Conservation (phyloP, 768 basidiomycete species). For the Rhizopogon vinicolor region DNA sequence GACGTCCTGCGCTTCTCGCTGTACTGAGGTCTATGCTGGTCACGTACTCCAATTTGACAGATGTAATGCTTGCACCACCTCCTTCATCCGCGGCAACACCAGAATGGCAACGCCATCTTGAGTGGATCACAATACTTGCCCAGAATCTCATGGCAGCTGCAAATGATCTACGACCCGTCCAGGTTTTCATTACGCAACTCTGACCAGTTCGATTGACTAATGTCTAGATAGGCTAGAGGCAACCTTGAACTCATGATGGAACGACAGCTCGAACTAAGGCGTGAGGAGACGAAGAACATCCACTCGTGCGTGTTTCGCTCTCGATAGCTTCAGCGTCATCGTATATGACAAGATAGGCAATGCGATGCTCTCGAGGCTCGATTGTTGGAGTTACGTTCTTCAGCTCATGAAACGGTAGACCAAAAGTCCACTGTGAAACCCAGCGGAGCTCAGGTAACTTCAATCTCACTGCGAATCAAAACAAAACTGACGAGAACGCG, state of each 20-base stretch:
- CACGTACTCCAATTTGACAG: slow-evolving; percentile 71
- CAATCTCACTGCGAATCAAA: not conserved
- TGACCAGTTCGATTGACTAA: not conserved
- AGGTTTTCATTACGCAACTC: slow-evolving; percentile 41
- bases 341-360: slow-evolving; percentile 40
- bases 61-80: slow-evolving; percentile 64
- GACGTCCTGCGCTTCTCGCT: slow-evolving; percentile 67
- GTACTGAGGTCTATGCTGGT: slow-evolving; percentile 75
- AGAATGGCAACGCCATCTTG: slow-evolving; percentile 71
- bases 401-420: slow-evolving; percentile 11
- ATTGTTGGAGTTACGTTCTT: slow-evolving; percentile 47
- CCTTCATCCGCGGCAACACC: slow-evolving; percentile 43
- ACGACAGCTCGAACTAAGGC: slow-evolving; percentile 68
- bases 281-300: slow-evolving; percentile 64
- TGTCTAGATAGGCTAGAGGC: slow-evolving; percentile 56
- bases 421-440: not conserved
- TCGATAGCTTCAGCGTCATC: not conserved
- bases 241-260: slow-evolving; percentile 82
- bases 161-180: slow-evolving; percentile 85
- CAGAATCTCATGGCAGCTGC: slow-evolving; percentile 89
- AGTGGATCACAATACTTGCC: slow-evolving; percentile 77
- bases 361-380: slow-evolving; percentile 67
- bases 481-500: not conserved
- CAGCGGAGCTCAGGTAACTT: not conserved
- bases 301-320: slow-evolving; percentile 50